Base-by-base conservation (phyloP, 169 alveolate genomes). In the Plasmodium fragile region DNA sequence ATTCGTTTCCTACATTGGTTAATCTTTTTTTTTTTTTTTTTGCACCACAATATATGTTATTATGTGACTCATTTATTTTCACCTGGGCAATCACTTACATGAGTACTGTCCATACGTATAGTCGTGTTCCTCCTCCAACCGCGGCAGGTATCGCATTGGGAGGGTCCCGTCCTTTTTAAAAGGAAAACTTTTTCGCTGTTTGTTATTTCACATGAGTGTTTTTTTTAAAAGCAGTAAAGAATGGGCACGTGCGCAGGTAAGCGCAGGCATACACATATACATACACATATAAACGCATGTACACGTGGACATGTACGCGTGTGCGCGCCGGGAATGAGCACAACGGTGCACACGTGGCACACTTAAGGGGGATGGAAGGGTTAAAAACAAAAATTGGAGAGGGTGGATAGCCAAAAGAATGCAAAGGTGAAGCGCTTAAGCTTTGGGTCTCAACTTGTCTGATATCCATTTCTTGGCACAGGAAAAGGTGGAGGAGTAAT, bases 391-490 rank as follows among this genome's bases (percentile, higher is more conserved):
- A 49, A 49, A 49, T 49, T 18, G 59, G 59, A 7, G 16, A 11
- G 3, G 59, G 22, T 0, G n/a, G 22, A 1, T 3, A 0, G 25
- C 22, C 59, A 18, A 49, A 52, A 16, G n/a, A 25, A 81, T 8
- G 53, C 32, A 25, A 80, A 18, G 30, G 36, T 3, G 18, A 55
- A 81, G 22, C n/a, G 18, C 25, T 70, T 49, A 90, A 32, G 39
- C 69, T 41, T 79, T 90, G 41, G 92, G 82, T 28, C 82, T 90
- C 39, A 90, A 77, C 36, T 79, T 90, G 32, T 90, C 82, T 30
- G 91, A 36, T 41, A 90, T 32, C 94, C 94, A 90, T 43, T 90
- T 90, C 82, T 90, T 90, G 22, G 94, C 94, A 79, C 16, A 77
- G 25, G 94, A 90, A 55, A 90, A 71, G 4, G 94, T 90, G 32